Conservation (phyloP, 2,329 filamentous ascomycete species). For the Fusarium nisikadoi region DNA sequence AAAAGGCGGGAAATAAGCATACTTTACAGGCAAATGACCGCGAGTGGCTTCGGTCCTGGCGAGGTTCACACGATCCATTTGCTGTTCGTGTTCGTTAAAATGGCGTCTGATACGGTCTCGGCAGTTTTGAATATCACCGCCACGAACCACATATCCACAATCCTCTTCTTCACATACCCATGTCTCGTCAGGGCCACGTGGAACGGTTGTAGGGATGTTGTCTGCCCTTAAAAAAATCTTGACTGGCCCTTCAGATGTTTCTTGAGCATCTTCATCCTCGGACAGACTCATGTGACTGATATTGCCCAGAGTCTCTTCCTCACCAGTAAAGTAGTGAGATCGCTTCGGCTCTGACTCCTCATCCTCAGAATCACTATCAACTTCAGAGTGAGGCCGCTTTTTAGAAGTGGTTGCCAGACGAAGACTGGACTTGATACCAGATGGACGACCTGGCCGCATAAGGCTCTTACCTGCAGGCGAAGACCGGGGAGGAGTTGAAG, state of each 20-base stretch:
- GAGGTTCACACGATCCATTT: constrained; percentile 61
- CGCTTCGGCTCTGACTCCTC: constrained; percentile 50
- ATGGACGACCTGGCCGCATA: constrained; percentile 51
- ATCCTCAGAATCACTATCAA: constrained; percentile 54
- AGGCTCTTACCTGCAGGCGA: constrained; percentile 48
- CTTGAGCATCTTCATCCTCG: constrained; percentile 33
- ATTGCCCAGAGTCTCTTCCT: constrained; percentile 49
- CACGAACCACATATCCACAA: constrained; percentile 72
- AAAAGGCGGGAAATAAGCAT: constrained; percentile 54
- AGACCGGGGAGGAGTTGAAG: constrained; percentile 34
- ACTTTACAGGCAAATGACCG: constrained; percentile 67
- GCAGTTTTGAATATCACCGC: constrained; percentile 65
- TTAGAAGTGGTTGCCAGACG: constrained; percentile 55
- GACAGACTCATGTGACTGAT: constrained; percentile 33
- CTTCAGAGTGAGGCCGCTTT: constrained; percentile 56
- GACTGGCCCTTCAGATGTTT: constrained; percentile 44
- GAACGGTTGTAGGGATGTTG: constrained; percentile 58
- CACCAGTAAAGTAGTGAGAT: constrained; percentile 48
- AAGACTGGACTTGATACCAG: constrained; percentile 58
- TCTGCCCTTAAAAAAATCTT: constrained; percentile 62
- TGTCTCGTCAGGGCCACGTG: constrained; percentile 68
- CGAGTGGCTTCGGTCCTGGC: constrained; percentile 66
- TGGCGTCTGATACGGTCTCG: constrained; percentile 69
- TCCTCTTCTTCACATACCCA: constrained; percentile 74
- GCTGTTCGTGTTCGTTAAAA: constrained; percentile 67